A percentile compares a stretch with the other conserved stretches of the same genome.
Evolutionary conservation across 2,329 filamentous ascomycete genomes (phyloP).

Genomic region (Leptographium galeiforme): DNA sequence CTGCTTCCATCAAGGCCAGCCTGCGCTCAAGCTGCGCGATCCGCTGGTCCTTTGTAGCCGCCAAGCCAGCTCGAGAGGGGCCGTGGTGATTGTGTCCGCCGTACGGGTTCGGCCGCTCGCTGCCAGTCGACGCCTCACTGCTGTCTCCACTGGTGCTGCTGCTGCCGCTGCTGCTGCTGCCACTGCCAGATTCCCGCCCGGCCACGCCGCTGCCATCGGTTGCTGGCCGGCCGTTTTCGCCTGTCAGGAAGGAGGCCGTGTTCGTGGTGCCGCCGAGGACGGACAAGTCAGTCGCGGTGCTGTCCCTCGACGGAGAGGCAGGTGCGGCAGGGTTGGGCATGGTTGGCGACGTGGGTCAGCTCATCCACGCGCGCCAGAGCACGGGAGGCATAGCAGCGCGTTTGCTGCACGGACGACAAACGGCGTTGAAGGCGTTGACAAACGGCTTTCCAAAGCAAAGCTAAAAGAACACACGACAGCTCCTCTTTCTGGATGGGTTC

Average conservation of each 20-base stretch:
- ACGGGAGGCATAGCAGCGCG: too few relatives aligned
- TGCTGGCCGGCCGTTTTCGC: not conserved
- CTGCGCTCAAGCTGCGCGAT: conserved; percentile 40
- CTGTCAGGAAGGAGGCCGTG: not conserved
- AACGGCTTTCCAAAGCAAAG: too few relatives aligned
- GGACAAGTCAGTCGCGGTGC: too few relatives aligned
- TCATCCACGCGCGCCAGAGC: too few relatives aligned
- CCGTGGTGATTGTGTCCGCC: too few relatives aligned
- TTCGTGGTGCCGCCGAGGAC: not conserved
- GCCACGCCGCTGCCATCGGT: not conserved
- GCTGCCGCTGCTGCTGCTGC: not conserved
- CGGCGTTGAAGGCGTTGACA: too few relatives aligned
- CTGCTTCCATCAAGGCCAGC: conserved; percentile 35
- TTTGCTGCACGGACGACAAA: too few relatives aligned
- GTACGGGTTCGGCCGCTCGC: too few relatives aligned
- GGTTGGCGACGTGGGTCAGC: not conserved
- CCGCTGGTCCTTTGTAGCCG: conserved; percentile 32
- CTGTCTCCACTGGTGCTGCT: conserved; percentile 4
- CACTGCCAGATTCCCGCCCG: not conserved
- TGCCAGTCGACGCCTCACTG: too few relatives aligned
- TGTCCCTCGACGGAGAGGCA: not conserved
- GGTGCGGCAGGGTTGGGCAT: not conserved
- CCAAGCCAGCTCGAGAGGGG: too few relatives aligned
- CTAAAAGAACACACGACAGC: too few relatives aligned
- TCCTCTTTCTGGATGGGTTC: too few relatives aligned